These are phyloP conservation scores for Zygosaccharomyces gambellarensis DNA, from an alignment of 805 yeast species.

Conservation along the genomic window DNA sequence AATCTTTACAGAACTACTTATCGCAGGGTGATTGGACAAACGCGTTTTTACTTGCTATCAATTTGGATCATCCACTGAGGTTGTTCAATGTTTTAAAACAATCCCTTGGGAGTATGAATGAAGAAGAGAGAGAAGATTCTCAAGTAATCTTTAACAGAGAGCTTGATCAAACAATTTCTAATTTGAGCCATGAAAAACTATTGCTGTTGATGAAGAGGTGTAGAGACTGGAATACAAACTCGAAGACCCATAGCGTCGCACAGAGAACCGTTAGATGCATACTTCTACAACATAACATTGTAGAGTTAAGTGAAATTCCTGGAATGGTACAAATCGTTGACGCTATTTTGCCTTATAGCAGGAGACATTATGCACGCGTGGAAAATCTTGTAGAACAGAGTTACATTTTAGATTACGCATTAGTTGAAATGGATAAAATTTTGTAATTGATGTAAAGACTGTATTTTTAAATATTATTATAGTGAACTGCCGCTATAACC, in stretches of 20 bases:
- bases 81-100: constrained; percentile 70
- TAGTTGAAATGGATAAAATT: constrained; percentile 64
- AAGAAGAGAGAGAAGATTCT: constrained; percentile 25
- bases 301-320: constrained; percentile 55
- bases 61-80: constrained; percentile 86
- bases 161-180: constrained; percentile 59
- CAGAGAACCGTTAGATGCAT: constrained; percentile 71
- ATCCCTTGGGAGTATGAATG: constrained; percentile 42
- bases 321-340: constrained; percentile 67
- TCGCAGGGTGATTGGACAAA: constrained; percentile 74
- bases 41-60: constrained; percentile 81
- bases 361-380: constrained; percentile 73
- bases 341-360: constrained; percentile 80
- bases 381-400: constrained; percentile 83
- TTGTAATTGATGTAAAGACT: constrained; percentile 12
- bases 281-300: constrained; percentile 50
- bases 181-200: constrained; percentile 57
- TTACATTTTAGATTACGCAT: constrained; percentile 75
- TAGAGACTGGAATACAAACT: constrained; percentile 94
- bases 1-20: constrained; percentile 71
- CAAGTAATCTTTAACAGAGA: constrained; percentile 35
- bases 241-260: constrained; percentile 70
- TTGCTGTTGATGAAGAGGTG: constrained; percentile 61
- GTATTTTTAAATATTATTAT: neutral
- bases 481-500: neutral